Evolutionary conservation across 2,329 filamentous ascomycete genomes (phyloP).

Genomic region (Cytospora paraplurivora): DNA sequence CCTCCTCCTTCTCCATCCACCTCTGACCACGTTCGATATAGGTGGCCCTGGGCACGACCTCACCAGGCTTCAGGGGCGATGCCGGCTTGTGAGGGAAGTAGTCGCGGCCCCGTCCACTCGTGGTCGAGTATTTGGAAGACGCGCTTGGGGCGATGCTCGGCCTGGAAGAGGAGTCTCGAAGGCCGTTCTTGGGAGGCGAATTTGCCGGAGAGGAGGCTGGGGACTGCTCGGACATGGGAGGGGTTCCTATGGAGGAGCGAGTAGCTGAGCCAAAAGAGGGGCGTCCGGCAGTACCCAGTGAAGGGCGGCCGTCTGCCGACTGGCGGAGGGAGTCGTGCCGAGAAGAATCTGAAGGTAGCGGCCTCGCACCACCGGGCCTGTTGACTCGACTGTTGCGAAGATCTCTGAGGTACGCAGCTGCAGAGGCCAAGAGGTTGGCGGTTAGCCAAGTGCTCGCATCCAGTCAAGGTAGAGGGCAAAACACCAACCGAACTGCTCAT

Average conservation of each 20-base stretch:
- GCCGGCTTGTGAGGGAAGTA: constrained; percentile 51
- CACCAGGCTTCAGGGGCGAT: constrained; percentile 55
- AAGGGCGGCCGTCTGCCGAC: constrained; percentile 36
- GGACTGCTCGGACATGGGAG: constrained; percentile 33
- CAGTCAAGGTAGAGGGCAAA: constrained; percentile 23
- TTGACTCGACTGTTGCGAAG: constrained; percentile 68
- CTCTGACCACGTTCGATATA: constrained; percentile 75
- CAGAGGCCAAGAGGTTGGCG: constrained; percentile 26
- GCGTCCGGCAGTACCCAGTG: constrained; percentile 36
- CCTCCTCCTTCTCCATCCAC: constrained; percentile 83
- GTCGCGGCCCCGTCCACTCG: constrained; percentile 49
- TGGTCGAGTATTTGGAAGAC: constrained; percentile 53
- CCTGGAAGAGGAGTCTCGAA: constrained; percentile 33
- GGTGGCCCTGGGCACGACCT: constrained; percentile 65
- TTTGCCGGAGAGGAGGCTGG: constrained; percentile 26
- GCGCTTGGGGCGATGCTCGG: constrained; percentile 51
- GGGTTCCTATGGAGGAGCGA: constrained; percentile 34
- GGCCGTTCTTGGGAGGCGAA: constrained; percentile 28
- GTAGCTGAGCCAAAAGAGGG: constrained; percentile 39
- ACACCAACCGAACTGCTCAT: constrained; percentile 65
- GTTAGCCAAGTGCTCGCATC: constrained; percentile 26
- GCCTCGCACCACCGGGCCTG: constrained; percentile 71
- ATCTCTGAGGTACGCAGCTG: constrained; percentile 71
- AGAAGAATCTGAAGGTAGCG: constrained; percentile 48
- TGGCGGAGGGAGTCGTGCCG: constrained; percentile 40